Percentiles rank a stretch among this genome's conserved stretches.
These are phyloP conservation scores for Akebia trifoliata DNA, from an alignment of 164 flowering plant genomes.

Conservation along the genomic window DNA sequence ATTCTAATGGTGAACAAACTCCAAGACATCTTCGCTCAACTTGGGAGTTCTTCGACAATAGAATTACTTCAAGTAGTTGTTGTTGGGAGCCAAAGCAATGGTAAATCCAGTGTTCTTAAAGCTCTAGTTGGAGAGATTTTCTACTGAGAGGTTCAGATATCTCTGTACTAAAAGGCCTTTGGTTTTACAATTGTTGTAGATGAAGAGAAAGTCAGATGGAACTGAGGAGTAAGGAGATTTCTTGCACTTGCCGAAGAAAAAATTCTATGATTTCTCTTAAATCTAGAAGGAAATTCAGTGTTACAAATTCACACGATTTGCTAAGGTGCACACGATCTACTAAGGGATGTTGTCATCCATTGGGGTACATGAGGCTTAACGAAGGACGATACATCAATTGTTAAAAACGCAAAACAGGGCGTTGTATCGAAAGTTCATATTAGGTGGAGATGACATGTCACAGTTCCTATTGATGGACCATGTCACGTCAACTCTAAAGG, in stretches of 20 bases:
- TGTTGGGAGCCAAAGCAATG: slow-evolving; percentile 95
- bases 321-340: too few relatives aligned
- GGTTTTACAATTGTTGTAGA: slow-evolving; percentile 77
- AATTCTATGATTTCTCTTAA: slow-evolving; percentile 61
- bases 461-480: too few relatives aligned
- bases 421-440: too few relatives aligned
- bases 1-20: slow-evolving; percentile 89
- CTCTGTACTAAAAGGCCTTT: slow-evolving; percentile 90
- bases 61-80: slow-evolving; percentile 95
- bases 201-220: slow-evolving; percentile 41
- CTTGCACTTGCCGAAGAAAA: slow-evolving; percentile 63
- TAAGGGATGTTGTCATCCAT: too few relatives aligned
- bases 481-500: too few relatives aligned
- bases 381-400: too few relatives aligned
- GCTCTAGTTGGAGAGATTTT: slow-evolving; percentile 95
- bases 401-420: too few relatives aligned
- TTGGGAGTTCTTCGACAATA: slow-evolving; percentile 61
- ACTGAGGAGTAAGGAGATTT: slow-evolving; percentile 89
- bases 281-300: slow-evolving; percentile 87
- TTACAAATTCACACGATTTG: too few relatives aligned
- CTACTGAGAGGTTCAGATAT: slow-evolving; percentile 78
- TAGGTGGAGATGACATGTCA: too few relatives aligned
- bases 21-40: slow-evolving; percentile 87
- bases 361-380: too few relatives aligned
- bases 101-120: slow-evolving; percentile 90